Base-by-base conservation (phyloP, 306 rosid genomes). In the Myrica gale region DNA sequence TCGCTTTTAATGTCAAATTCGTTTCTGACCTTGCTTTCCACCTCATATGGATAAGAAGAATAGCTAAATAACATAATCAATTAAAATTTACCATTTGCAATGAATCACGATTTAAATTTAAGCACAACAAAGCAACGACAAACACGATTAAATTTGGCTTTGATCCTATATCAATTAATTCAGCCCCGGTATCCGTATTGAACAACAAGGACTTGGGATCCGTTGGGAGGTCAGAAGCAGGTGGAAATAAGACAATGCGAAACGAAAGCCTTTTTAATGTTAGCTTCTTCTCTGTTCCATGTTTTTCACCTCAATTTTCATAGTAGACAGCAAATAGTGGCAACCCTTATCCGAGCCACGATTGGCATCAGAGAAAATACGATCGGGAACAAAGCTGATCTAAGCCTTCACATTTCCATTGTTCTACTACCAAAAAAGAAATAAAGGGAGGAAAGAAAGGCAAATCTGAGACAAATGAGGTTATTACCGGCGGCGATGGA, bases 401-500 rank as follows among this genome's bases (percentile, higher is more conserved):
- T 32, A 32, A 32, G 37, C 37, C 37, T 41, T 66, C 9, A 50
- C 13, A n/a, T 17, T 17, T n/a, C 48, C 8, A n/a, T 51, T 15
- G 9, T 9, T 41, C 9, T 66, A 10, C 8, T 19, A 42, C n/a
- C 70, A 17, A 42, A 41, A 44, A 41, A 66, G 42, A 10, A 66
- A 17, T 17, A n/a, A 6, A 3, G 8, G 39, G 52, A 77, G 0
- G 20, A 0, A 20, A 0, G 42, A 45, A 69, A 0, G 56, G 56
- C 43, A 63, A 1, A 21, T 4, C 45, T 10, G 16, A 70, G 45
- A 71, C 17, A 50, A 12, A 60, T 11, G 54, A 10, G 53, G 41
- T 17, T 13, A 20, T 41, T 76, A 92, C 98, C 90, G 9, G 87
- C 4, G 74, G 91, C 81, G 51, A 90, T 81, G 79, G 84, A 76